Percentiles rank a stretch among this genome's conserved stretches.
Evolutionary conservation across 768 basidiomycete species (phyloP).

Genomic region (Russula emetica): DNA sequence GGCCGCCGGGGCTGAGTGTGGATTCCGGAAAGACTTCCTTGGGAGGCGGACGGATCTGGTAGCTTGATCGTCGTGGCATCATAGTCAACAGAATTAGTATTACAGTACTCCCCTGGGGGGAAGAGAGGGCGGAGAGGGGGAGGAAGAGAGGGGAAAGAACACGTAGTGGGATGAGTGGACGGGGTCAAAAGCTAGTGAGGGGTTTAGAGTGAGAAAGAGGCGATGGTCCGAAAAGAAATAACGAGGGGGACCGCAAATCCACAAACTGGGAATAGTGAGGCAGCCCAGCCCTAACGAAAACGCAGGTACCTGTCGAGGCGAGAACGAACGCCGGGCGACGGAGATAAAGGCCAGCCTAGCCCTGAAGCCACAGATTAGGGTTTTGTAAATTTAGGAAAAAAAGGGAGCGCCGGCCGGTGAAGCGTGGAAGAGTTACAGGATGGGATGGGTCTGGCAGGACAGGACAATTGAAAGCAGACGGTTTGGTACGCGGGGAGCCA

Average conservation of each 20-base stretch:
- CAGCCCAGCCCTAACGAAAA: slow-evolving; percentile 15
- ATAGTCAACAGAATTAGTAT: not conserved
- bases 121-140: not conserved
- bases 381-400: slow-evolving; percentile 21
- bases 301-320: slow-evolving; percentile 7
- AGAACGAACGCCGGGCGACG: slow-evolving; percentile 18
- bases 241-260: not conserved
- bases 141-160: not conserved
- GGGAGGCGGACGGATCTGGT: slow-evolving; percentile 25
- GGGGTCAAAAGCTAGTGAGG: slow-evolving; percentile 1
- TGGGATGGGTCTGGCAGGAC: not conserved
- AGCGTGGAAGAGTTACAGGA: slow-evolving; percentile 2
- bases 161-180: not conserved
- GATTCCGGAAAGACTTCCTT: slow-evolving; percentile 28
- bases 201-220: slow-evolving; percentile 6
- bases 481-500: too few species aligned
- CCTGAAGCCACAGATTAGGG: slow-evolving; percentile 22
- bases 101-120: too few species aligned
- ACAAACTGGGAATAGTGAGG: slow-evolving; percentile 16
- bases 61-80: slow-evolving; percentile 23
- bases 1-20: slow-evolving; percentile 24
- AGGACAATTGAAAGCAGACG: too few species aligned
- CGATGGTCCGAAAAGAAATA: slow-evolving; percentile 11
- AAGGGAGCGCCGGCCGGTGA: slow-evolving; percentile 16
- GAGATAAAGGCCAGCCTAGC: slow-evolving; percentile 24